A percentile compares a stretch with the other conserved stretches of the same genome.
Evolutionary conservation across 345 rosid species (phyloP).

Genomic region (Citrus unshiu): DNA sequence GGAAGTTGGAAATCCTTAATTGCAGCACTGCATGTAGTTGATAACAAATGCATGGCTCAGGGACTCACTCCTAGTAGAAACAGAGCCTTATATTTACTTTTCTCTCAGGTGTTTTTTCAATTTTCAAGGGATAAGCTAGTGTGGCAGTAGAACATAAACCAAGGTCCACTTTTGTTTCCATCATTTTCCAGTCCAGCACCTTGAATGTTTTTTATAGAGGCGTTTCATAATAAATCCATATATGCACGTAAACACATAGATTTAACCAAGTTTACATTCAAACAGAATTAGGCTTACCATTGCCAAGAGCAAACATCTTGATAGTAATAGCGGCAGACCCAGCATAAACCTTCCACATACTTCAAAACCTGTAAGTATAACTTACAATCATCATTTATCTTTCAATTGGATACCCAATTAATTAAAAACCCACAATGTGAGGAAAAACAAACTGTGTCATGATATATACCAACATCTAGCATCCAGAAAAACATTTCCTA

Average conservation of each 20-base stretch:
- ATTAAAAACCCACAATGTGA: background rate
- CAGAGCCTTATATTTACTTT: background rate
- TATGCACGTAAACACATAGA: background rate
- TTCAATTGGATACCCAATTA: background rate
- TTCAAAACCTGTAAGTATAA: constrained; percentile 66
- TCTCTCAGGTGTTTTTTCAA: background rate
- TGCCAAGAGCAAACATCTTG: constrained; percentile 97
- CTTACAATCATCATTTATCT: background rate
- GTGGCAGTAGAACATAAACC: background rate
- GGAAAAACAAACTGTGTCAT: background rate
- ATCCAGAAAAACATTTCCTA: background rate
- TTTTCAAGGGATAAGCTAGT: background rate
- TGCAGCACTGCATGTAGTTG: background rate
- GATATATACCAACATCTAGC: background rate
- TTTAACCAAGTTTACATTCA: background rate
- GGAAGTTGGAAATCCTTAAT: background rate
- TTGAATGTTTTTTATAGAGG: background rate
- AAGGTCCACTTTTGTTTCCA: background rate
- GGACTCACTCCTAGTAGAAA: background rate
- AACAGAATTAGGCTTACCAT: constrained; percentile 62
- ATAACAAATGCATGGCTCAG: background rate
- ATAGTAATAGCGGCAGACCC: constrained; percentile 97
- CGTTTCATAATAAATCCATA: background rate
- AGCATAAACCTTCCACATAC: constrained; percentile 94
- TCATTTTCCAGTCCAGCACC: background rate